These are phyloP conservation scores for Vaccinium darrowii DNA, from an alignment of 148 eudicot genomes.

Conservation along the genomic window DNA sequence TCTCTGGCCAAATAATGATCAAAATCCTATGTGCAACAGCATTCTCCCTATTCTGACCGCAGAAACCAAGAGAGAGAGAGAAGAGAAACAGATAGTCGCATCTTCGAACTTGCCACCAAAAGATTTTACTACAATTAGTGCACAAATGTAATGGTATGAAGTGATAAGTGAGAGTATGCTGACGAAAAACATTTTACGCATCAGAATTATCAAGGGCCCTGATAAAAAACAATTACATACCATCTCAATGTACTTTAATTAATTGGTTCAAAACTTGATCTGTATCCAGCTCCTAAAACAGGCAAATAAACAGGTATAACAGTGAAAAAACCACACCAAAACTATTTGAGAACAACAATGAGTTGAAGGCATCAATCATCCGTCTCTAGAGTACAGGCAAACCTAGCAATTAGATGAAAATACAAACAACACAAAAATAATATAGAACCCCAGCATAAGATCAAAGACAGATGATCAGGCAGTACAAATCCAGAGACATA, in stretches of 20 bases:
- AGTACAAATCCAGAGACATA: background rate
- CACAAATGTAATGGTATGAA: background rate
- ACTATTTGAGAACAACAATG: background rate
- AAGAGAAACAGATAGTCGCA: background rate
- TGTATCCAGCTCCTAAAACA: conserved; percentile 70
- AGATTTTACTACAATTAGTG: background rate
- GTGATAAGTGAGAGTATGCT: background rate
- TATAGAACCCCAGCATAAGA: background rate
- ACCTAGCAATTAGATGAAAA: background rate
- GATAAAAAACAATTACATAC: conserved; percentile 32
- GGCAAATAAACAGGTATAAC: conserved; percentile 8
- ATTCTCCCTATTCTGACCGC: too few species aligned
- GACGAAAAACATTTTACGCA: too few species aligned
- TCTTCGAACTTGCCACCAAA: conserved; percentile 6
- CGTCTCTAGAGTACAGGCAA: background rate
- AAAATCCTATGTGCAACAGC: background rate
- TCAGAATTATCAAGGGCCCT: background rate
- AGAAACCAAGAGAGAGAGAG: background rate
- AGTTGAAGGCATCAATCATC: background rate
- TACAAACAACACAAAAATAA: background rate
- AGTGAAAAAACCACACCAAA: background rate
- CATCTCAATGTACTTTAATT: conserved; percentile 79
- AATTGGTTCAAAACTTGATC: conserved; percentile 78
- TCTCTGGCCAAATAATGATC: background rate
- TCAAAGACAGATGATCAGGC: background rate